Conservation (phyloP, 176 grass and related monocot species). For the Zoysia japonica region DNA sequence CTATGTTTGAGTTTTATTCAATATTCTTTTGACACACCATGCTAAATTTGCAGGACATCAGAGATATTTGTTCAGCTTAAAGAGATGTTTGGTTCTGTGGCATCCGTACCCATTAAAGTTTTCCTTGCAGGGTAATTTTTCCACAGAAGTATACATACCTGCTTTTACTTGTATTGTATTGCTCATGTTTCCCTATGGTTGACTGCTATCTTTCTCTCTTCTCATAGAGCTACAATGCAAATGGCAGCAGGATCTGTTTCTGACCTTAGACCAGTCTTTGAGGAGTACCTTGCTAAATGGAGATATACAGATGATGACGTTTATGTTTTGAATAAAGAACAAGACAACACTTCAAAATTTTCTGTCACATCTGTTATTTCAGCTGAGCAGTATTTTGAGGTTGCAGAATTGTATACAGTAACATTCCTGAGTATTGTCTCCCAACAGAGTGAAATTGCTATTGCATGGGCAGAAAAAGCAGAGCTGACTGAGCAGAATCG, state of each 20-base stretch:
- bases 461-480: conserved; percentile 57
- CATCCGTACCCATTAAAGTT: conserved; percentile 58
- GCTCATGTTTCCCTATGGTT: not conserved
- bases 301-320: conserved; percentile 43
- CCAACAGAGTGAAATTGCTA: conserved; percentile 44
- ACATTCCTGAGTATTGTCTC: conserved; percentile 59
- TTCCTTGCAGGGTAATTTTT: conserved; percentile 63
- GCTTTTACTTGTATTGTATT: not conserved
- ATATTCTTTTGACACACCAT: conserved; percentile 16
- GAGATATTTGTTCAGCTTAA: conserved; percentile 70
- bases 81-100: conserved; percentile 55
- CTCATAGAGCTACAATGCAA: conserved; percentile 70
- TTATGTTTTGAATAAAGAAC: conserved; percentile 51
- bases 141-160: not conserved
- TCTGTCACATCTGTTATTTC: conserved; percentile 35
- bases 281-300: conserved; percentile 73
- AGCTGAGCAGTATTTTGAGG: conserved; percentile 51
- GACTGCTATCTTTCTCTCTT: conserved; percentile 33
- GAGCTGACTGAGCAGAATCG: conserved; percentile 43
- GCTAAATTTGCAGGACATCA: conserved; percentile 50
- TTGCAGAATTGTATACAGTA: conserved; percentile 65
- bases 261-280: conserved; percentile 55
- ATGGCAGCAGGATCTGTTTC: conserved; percentile 51
- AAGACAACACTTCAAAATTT: conserved; percentile 8
- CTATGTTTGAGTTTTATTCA: conserved; percentile 19